These are phyloP conservation scores for Kodamaea arcana DNA, from an alignment of 1,139 yeast species.

Conservation along the genomic window DNA sequence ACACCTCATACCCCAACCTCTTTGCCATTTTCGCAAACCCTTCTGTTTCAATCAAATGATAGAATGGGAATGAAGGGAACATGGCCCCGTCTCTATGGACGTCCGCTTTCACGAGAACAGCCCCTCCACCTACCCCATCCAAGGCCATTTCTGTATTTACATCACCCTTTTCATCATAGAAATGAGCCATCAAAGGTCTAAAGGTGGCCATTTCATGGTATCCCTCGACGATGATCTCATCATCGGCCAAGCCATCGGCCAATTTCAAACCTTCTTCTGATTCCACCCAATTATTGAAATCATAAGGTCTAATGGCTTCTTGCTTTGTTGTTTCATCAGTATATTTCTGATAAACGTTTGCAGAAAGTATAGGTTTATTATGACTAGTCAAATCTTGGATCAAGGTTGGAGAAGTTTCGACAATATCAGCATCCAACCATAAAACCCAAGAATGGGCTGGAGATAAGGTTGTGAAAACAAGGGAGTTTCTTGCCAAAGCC, in stretches of 20 bases:
- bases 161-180: conserved; percentile 65
- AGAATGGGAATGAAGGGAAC: conserved; percentile 98
- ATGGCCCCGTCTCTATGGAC: conserved; percentile 98
- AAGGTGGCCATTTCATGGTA: conserved; percentile 90
- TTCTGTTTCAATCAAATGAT: conserved; percentile 94
- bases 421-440: conserved; percentile 93
- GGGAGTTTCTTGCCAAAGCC: conserved; percentile 92
- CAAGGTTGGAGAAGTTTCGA: conserved; percentile 78
- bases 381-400: conserved; percentile 86
- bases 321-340: conserved; percentile 53
- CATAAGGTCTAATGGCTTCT: conserved; percentile 79
- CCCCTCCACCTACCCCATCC: conserved; percentile 98
- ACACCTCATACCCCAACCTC: conserved; percentile 84
- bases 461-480: conserved; percentile 82
- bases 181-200: conserved; percentile 92
- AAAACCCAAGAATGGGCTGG: conserved; percentile 92
- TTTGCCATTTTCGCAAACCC: conserved; percentile 99
- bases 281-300: conserved; percentile 95
- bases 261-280: conserved; percentile 77
- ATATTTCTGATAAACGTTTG: conserved; percentile 87
- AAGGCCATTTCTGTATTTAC: conserved; percentile 63
- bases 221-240: conserved; percentile 90
- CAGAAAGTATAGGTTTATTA: conserved; percentile 81
- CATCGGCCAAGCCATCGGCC: conserved; percentile 70
- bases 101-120: conserved; percentile 90